Evolutionary conservation across 495 filamentous ascomycete genomes (phyloP), one percentile per base, ranked within the genome.

Genomic region (Lasiosphaeria miniovina): DNA sequence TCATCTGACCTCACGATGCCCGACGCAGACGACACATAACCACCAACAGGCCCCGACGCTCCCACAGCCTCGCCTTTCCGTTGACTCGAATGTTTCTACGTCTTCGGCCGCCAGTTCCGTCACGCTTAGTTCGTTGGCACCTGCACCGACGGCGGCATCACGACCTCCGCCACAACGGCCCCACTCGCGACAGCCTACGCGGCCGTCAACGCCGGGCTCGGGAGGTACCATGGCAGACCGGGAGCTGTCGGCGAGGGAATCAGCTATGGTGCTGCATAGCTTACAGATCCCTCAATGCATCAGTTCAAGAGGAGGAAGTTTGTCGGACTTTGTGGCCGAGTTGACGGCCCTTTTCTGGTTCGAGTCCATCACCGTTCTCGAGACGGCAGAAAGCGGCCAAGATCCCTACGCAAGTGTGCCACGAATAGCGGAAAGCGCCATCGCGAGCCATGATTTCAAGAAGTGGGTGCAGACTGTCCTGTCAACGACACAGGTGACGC

Each of bases 291-390:
- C 91, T 5, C 65, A 78, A 15, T 84, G 89, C 17, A 91, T 96
- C 63, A 91, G 86, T 60, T 73, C 85, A 11, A 86, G 80, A 63
- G 87, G 88, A 48, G 88, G 88, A 4, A 91, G 79, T 68, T 65
- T 96, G 65, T 82, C 89, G 3, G 89, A 93, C 62, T 93, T 96
- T 70, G 89, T 90, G 46, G 89, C 90, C 36, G 84, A 98, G 89
- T 88, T 97, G 74, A 96, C 94, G 1, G 96, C 93, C 65, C 80
- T 99, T 35, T 97, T 99, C 77, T 99, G 95, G 95, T 99, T 98
- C 68, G 95, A 98, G 71, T 88, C 87, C n/a, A 87, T 88, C 6
- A 77, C 86, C 15, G 88, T 88, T 46, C 76, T 97, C 14, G 83
- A 86, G 58, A 75, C 79, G 53, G 87, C 94, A 49, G 90, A 93